Conservation (phyloP, 495 filamentous ascomycete species). For the Entonaema liquescens region DNA sequence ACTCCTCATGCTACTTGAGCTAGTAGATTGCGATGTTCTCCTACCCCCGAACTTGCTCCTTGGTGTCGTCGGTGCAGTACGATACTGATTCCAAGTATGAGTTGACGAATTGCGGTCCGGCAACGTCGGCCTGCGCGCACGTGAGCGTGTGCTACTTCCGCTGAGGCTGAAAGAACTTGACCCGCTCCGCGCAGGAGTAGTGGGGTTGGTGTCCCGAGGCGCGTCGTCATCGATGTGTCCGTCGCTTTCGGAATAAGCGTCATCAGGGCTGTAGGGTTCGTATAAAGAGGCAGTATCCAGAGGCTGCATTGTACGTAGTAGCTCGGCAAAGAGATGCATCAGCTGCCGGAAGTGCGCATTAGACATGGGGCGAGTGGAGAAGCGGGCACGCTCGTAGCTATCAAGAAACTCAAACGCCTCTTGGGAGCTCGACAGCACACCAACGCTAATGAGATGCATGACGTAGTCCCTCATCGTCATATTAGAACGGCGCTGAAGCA, state of each 20-base stretch:
- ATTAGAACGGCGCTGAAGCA: slow-evolving; percentile 72
- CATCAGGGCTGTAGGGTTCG: slow-evolving; percentile 34
- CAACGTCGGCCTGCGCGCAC: slow-evolving; percentile 25
- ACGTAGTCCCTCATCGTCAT: slow-evolving; percentile 89
- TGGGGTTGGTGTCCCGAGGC: slow-evolving; percentile 44
- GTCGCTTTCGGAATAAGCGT: slow-evolving; percentile 48
- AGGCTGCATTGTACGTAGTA: slow-evolving; percentile 78
- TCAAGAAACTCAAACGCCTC: slow-evolving; percentile 70
- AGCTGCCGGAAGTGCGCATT: slow-evolving; percentile 79
- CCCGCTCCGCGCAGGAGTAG: slow-evolving; percentile 38
- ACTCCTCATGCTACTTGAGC: slow-evolving; percentile 48
- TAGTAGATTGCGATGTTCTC: slow-evolving; percentile 45
- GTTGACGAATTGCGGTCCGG: slow-evolving; percentile 48
- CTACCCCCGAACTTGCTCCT: slow-evolving; percentile 46
- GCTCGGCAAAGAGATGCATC: slow-evolving; percentile 87
- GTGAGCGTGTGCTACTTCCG: slow-evolving; percentile 43
- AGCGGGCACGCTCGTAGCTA: slow-evolving; percentile 84
- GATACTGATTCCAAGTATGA: slow-evolving; percentile 51
- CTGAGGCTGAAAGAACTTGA: slow-evolving; percentile 36
- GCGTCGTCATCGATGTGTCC: slow-evolving; percentile 60
- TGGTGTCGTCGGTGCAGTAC: slow-evolving; percentile 63
- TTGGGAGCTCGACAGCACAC: slow-evolving; percentile 67
- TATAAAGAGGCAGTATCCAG: slow-evolving; percentile 62
- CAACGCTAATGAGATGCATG: slow-evolving; percentile 69
- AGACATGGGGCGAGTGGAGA: slow-evolving; percentile 64